Conservation (phyloP, 2,329 filamentous ascomycete genomes). For the Curvularia verruculosa region DNA sequence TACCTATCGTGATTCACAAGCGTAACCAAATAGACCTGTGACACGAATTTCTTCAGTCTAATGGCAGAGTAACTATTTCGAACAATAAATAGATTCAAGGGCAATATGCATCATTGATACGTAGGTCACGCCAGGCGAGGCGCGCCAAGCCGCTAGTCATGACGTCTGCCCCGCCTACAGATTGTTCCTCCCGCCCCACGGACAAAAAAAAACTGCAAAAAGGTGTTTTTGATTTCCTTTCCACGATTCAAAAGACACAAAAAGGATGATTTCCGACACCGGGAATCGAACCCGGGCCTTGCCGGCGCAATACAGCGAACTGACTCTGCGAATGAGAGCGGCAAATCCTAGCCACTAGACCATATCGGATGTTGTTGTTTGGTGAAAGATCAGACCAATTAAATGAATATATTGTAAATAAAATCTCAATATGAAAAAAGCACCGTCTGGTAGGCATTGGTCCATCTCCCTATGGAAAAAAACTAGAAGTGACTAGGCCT, state of each 20-base stretch:
- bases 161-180: too few species aligned
- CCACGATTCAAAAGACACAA: not conserved
- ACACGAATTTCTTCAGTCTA: not conserved
- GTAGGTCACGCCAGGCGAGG: not conserved
- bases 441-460: too few species aligned
- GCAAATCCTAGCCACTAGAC: too few species aligned
- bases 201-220: not conserved
- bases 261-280: conserved; percentile 13
- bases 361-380: conserved; percentile 18
- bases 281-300: conserved; percentile 22
- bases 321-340: conserved; percentile 20
- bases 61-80: not conserved
- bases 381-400: not conserved
- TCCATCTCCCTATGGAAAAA: too few species aligned
- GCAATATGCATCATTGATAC: not conserved
- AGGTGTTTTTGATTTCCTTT: not conserved
- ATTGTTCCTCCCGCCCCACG: not conserved
- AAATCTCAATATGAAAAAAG: too few species aligned
- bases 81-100: not conserved
- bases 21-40: too few species aligned
- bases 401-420: not conserved
- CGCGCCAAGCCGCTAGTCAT: not conserved
- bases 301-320: conserved; percentile 18
- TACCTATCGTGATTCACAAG: too few species aligned
- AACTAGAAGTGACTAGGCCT: not conserved